These are phyloP conservation scores for Colletotrichum eremochloae DNA, from an alignment of 2,329 filamentous ascomycete genomes.

Conservation along the genomic window DNA sequence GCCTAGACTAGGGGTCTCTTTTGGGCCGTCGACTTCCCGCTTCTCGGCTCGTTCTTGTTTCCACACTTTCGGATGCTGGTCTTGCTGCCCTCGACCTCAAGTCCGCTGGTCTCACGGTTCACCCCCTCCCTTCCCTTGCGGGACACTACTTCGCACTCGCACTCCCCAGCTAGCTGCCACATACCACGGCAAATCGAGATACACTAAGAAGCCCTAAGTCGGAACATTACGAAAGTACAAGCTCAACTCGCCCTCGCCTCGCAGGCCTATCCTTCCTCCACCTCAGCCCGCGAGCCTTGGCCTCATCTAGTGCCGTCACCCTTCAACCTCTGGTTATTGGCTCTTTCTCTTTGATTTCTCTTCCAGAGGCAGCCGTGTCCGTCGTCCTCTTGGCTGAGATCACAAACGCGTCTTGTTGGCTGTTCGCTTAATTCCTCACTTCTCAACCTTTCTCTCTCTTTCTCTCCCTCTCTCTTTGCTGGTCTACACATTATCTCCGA, in stretches of 20 bases:
- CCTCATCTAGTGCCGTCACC: constrained; percentile 40
- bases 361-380: constrained; percentile 22
- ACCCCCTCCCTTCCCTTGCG: constrained; percentile 38
- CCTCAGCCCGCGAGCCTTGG: constrained; percentile 38
- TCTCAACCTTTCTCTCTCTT: constrained; percentile 7
- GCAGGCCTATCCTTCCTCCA: constrained; percentile 36
- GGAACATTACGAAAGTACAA: constrained; percentile 39
- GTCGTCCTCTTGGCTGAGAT: constrained; percentile 28
- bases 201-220: constrained; percentile 38
- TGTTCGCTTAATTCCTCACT: constrained; percentile 23
- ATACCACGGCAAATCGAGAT: constrained; percentile 40
- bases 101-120: constrained; percentile 32
- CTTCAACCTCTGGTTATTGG: constrained; percentile 36
- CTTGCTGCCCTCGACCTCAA: constrained; percentile 42
- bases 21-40: constrained; percentile 18
- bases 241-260: constrained; percentile 35
- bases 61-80: constrained; percentile 39
- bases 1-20: constrained; percentile 27
- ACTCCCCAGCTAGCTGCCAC: constrained; percentile 34
- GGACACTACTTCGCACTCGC: constrained; percentile 29
- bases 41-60: constrained; percentile 32
- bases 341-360: constrained; percentile 24
- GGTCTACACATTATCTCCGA: constrained; percentile 33
- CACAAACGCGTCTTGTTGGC: constrained; percentile 29
- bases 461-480: constrained; percentile 1